These are phyloP conservation scores for Stagonosporopsis rhizophila DNA, from an alignment of 2,329 filamentous ascomycete genomes.

Conservation along the genomic window DNA sequence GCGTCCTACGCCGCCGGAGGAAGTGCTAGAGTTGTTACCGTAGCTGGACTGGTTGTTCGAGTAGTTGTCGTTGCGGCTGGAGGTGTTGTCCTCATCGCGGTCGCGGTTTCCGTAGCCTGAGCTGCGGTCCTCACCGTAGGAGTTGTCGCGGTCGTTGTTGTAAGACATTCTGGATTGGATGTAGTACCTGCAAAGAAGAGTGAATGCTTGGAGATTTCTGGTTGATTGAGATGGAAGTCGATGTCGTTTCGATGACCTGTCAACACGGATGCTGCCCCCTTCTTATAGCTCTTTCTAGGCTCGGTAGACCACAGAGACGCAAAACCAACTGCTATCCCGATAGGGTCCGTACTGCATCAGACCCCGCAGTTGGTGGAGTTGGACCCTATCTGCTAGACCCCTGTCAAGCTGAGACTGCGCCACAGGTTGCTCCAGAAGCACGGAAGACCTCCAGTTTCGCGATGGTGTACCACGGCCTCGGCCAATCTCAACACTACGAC, in stretches of 20 bases:
- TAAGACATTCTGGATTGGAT: conserved; percentile 30
- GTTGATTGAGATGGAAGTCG: neutral
- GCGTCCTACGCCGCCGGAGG: conserved; percentile 8
- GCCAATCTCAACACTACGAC: conserved; percentile 11
- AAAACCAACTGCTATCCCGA: neutral
- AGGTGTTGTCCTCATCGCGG: conserved; percentile 24
- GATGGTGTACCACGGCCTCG: conserved; percentile 10
- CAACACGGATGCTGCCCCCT: neutral
- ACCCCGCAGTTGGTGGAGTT: conserved; percentile 21
- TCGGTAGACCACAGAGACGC: conserved; percentile 1
- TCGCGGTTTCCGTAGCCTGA: conserved; percentile 25
- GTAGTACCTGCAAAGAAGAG: neutral
- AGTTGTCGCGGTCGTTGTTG: conserved; percentile 33
- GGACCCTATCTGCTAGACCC: conserved; percentile 8
- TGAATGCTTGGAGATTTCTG: neutral
- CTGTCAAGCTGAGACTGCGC: conserved; percentile 19
- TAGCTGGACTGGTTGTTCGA: conserved; percentile 12
- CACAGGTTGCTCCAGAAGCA: conserved; percentile 18
- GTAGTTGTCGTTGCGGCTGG: conserved; percentile 23
- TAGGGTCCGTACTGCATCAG: conserved; percentile 3
- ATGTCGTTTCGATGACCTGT: neutral
- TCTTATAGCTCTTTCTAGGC: conserved; percentile 6
- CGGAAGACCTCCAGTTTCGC: neutral
- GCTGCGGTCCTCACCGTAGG: conserved; percentile 25
- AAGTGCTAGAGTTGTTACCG: conserved; percentile 6